Evolutionary conservation across 495 filamentous ascomycete species (phyloP).

Genomic region (Talaromyces ruber): DNA sequence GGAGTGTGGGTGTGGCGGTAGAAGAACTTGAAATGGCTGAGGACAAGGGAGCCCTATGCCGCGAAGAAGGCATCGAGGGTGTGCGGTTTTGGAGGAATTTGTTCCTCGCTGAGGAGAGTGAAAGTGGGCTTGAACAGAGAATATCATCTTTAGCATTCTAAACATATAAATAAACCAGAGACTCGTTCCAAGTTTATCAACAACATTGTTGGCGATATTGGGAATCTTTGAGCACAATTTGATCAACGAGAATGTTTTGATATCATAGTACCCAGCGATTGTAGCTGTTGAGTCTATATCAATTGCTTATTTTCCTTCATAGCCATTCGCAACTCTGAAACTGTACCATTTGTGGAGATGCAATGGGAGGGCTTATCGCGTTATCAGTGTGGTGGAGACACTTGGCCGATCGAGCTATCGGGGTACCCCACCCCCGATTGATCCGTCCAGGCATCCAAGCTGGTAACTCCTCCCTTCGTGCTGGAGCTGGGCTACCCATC

Average conservation of each 20-base stretch:
- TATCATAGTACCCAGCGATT: not conserved
- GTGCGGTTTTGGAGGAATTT: constrained; percentile 72
- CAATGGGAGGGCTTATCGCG: not conserved
- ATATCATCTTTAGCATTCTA: not conserved
- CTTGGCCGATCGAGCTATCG: not conserved
- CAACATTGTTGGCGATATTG: not conserved
- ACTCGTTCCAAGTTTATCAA: not conserved
- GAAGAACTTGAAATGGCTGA: constrained; percentile 98
- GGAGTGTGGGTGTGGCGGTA: constrained; percentile 95
- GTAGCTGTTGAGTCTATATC: too few relatives aligned
- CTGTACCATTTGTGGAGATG: not conserved
- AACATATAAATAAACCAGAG: not conserved
- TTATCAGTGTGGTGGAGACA: not conserved
- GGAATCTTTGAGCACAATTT: not conserved
- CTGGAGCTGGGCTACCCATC: not conserved
- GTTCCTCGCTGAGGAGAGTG: not conserved
- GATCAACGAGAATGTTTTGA: too few relatives aligned
- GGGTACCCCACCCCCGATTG: not conserved
- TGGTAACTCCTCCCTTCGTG: not conserved
- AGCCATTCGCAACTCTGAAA: too few relatives aligned
- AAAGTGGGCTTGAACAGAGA: constrained; percentile 1
- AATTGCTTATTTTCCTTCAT: not conserved
- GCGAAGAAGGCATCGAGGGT: constrained; percentile 78
- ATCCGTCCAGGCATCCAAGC: not conserved
- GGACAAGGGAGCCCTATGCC: constrained; percentile 72